Evolutionary conservation across 768 basidiomycete genomes (phyloP).

Genomic region (Pisolithus marmoratus): DNA sequence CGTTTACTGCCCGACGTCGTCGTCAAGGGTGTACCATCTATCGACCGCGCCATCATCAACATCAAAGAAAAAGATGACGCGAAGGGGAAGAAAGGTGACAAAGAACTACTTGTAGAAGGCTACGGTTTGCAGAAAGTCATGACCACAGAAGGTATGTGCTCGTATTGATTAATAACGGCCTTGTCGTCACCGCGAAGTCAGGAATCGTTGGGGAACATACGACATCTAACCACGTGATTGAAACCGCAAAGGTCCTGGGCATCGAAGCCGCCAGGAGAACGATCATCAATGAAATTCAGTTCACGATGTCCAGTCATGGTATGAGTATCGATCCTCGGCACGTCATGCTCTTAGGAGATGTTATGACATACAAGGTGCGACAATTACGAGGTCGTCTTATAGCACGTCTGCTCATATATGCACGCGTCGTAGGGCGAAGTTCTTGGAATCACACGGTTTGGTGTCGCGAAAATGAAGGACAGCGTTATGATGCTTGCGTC

Average conservation of each 20-base stretch:
- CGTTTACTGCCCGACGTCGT: slow-evolving; percentile 79
- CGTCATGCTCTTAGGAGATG: slow-evolving; percentile 96
- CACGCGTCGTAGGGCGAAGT: slow-evolving; percentile 75
- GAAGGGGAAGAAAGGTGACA: slow-evolving; percentile 78
- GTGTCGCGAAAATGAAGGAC: slow-evolving; percentile 99
- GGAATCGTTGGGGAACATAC: slow-evolving; percentile 92
- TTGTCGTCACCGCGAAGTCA: slow-evolving; percentile 23
- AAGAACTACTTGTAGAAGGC: slow-evolving; percentile 93
- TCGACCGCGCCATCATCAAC: slow-evolving; percentile 92
- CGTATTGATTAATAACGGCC: neutral
- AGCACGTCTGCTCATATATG: neutral
- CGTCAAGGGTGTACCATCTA: slow-evolving; percentile 87
- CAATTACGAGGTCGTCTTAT: neutral
- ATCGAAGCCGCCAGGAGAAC: slow-evolving; percentile 94
- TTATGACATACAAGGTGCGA: slow-evolving; percentile 93
- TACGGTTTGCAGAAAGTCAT: slow-evolving; percentile 96
- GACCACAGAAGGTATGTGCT: slow-evolving; percentile 79
- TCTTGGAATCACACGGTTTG: slow-evolving; percentile 96
- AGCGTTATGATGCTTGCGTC: slow-evolving; percentile 98
- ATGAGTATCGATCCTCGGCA: slow-evolving; percentile 99
- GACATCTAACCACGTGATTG: slow-evolving; percentile 95
- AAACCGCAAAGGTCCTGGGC: slow-evolving; percentile 91
- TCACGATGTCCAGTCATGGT: slow-evolving; percentile 94
- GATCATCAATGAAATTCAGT: slow-evolving; percentile 95
- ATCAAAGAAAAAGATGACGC: slow-evolving; percentile 84